Evolutionary conservation across 108 stramenopile species (phyloP).

Genomic region (Cyclotella kingstonii): DNA sequence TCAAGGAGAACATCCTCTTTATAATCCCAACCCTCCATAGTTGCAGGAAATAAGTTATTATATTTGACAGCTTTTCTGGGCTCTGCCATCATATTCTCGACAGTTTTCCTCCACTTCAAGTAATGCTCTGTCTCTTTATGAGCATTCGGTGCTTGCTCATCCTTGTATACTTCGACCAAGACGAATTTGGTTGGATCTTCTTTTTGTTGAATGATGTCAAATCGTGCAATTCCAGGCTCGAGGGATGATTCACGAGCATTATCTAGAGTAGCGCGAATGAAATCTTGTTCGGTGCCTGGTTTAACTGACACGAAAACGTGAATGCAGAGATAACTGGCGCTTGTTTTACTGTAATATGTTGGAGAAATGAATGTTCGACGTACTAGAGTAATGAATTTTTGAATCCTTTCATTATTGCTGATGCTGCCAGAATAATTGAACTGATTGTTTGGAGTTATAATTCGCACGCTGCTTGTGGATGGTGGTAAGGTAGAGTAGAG

Average conservation of each 20-base stretch:
- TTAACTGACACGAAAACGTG: constrained; percentile 51
- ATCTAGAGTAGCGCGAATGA: constrained; percentile 39
- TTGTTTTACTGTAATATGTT: not conserved
- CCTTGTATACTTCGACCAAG: constrained; percentile 55
- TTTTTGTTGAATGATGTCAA: constrained; percentile 52
- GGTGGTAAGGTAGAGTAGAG: no score
- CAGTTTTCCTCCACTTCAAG: constrained; percentile 43
- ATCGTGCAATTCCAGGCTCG: constrained; percentile 51
- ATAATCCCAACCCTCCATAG: constrained; percentile 47
- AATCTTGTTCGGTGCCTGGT: constrained; percentile 44
- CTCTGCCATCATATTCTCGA: constrained; percentile 63
- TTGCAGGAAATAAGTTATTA: constrained; percentile 43
- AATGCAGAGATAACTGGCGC: constrained; percentile 31
- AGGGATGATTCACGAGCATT: constrained; percentile 45
- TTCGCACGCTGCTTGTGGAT: no score
- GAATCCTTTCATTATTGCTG: no score
- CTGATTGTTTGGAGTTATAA: no score
- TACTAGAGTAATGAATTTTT: no score
- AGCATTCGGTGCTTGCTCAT: constrained; percentile 48
- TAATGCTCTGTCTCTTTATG: constrained; percentile 61
- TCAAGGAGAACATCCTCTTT: constrained; percentile 23
- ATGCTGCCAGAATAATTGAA: no score
- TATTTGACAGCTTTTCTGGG: constrained; percentile 51
- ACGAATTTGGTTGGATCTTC: constrained; percentile 52
- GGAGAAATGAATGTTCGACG: not conserved